These are phyloP conservation scores for Populus davidiana DNA, from an alignment of 345 rosid genomes.

Conservation along the genomic window DNA sequence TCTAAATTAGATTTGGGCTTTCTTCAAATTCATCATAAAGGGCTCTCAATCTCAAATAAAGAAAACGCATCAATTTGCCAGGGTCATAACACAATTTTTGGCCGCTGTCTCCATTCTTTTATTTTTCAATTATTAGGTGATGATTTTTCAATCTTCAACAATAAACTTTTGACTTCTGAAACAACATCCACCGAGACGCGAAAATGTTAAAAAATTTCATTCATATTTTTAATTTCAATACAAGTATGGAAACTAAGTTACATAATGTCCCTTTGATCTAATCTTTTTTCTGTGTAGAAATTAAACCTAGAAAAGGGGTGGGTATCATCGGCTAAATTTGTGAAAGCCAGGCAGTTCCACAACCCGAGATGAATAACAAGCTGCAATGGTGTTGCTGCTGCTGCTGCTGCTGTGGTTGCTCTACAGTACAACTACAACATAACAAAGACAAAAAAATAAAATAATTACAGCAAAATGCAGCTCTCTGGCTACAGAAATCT, in stretches of 20 bases:
- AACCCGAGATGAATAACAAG: slow-evolving; percentile 9
- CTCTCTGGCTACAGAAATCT: slow-evolving; percentile 37
- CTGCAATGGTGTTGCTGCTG: background rate
- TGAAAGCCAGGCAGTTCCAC: slow-evolving; percentile 4
- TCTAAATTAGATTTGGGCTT: too few species aligned
- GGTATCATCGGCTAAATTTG: slow-evolving; percentile 12
- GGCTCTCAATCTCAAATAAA: too few species aligned
- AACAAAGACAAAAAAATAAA: slow-evolving; percentile 19
- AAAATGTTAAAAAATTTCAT: background rate
- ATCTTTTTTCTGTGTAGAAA: slow-evolving; percentile 14
- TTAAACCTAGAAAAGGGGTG: slow-evolving; percentile 3
- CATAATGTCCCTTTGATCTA: slow-evolving; percentile 14
- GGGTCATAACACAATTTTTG: too few species aligned
- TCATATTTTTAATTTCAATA: slow-evolving; percentile 13
- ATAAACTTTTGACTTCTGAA: too few species aligned
- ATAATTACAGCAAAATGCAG: slow-evolving; percentile 17
- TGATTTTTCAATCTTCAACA: too few species aligned
- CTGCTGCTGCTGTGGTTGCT: background rate
- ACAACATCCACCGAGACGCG: too few species aligned
- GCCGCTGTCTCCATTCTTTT: too few species aligned
- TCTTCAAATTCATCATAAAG: too few species aligned
- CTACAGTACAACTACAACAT: slow-evolving; percentile 2
- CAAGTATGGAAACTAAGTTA: slow-evolving; percentile 11
- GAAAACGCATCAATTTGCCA: too few species aligned
- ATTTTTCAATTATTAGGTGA: too few species aligned